Conservation (phyloP, 345 rosid genomes). For the Physaria fendleri region DNA sequence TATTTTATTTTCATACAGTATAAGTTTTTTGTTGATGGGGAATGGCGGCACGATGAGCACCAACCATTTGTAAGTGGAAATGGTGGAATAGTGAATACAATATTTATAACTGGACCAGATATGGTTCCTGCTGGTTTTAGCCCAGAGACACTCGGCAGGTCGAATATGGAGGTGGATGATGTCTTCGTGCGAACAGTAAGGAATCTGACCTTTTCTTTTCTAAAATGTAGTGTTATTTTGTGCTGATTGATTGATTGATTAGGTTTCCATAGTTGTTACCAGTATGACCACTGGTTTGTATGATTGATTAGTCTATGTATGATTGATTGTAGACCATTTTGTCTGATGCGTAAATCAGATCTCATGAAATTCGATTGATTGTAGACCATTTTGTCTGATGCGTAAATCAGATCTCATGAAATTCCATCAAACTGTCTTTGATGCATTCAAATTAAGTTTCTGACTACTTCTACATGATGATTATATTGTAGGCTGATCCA, state of each 20-base stretch:
- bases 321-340: conserved; percentile 1
- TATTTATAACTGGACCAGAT: conserved; percentile 47
- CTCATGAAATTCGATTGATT: conserved; percentile 9
- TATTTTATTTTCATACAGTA: conserved; percentile 51
- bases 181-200: conserved; percentile 44
- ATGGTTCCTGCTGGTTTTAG: conserved; percentile 29
- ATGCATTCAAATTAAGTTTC: conserved; percentile 13
- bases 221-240: background rate
- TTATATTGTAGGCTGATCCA: conserved; percentile 25
- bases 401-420: background rate
- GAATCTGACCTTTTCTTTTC: background rate
- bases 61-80: conserved; percentile 48
- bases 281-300: background rate
- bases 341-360: background rate
- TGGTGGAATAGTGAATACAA: conserved; percentile 69
- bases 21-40: conserved; percentile 86
- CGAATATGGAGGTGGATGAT: conserved; percentile 85
- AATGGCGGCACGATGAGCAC: conserved; percentile 86
- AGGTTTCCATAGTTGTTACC: background rate
- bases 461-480: conserved; percentile 15
- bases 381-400: background rate
- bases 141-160: conserved; percentile 36
- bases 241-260: background rate
- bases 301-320: background rate
- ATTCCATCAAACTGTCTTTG: background rate